phyloP scores from a whole-genome alignment of 306 rosid species.

The Lathyrus sativus region DNA sequence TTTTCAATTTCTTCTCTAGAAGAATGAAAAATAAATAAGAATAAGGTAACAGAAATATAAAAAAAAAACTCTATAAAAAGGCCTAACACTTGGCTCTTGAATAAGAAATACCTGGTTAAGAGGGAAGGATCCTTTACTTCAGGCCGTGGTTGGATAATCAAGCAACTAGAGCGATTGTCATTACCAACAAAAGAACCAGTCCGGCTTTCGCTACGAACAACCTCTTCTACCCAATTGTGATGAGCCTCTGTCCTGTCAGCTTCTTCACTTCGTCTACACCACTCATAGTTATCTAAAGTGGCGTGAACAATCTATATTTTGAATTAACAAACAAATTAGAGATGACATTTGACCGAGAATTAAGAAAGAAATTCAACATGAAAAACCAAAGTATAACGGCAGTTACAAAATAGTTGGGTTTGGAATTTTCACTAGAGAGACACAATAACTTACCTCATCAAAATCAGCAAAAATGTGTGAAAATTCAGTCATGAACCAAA shows the following conservation, averaged over 20 bases:
- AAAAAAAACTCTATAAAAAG: slow-evolving; percentile 6
- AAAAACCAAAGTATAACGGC: neutral
- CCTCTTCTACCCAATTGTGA: slow-evolving; percentile 98
- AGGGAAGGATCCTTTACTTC: slow-evolving; percentile 74
- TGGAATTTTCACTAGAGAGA: neutral
- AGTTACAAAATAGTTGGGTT: neutral
- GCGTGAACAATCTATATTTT: slow-evolving; percentile 69
- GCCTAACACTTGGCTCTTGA: slow-evolving; percentile 23
- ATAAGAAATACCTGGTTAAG: slow-evolving; percentile 59
- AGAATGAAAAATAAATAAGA: slow-evolving; percentile 20
- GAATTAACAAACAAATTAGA: slow-evolving; percentile 34
- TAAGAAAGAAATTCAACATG: slow-evolving; percentile 4
- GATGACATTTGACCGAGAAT: neutral
- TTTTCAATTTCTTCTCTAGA: slow-evolving; percentile 83
- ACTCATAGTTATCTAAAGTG: slow-evolving; percentile 71
- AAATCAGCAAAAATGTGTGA: slow-evolving; percentile 75
- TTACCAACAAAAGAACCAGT: slow-evolving; percentile 53
- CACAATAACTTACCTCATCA: slow-evolving; percentile 68
- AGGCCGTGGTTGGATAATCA: slow-evolving; percentile 65
- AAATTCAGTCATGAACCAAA: slow-evolving; percentile 88
- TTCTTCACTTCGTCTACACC: slow-evolving; percentile 50
- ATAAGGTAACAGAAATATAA: slow-evolving; percentile 13
- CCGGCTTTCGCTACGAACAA: slow-evolving; percentile 75
- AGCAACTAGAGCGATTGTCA: slow-evolving; percentile 52
- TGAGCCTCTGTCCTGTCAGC: slow-evolving; percentile 55